Evolutionary conservation across 176 grass and related monocot species (phyloP).

Genomic region (Tillandsia fasciculata): DNA sequence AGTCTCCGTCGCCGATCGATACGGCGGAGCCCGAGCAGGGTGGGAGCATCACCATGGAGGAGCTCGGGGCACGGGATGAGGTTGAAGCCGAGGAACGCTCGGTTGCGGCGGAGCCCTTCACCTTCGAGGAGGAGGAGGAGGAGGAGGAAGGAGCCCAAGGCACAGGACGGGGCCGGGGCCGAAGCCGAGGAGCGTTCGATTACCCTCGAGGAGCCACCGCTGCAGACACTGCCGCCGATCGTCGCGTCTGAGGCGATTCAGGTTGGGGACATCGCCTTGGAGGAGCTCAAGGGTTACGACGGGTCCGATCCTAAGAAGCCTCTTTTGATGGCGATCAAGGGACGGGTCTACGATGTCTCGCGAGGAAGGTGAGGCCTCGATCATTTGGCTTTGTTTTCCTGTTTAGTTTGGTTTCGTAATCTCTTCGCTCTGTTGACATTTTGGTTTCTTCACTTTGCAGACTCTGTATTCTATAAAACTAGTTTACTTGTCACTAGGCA

Average conservation of each 20-base stretch:
- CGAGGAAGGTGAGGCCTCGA: conserved; percentile 49
- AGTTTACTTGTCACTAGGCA: too few species aligned
- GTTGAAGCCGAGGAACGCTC: neutral
- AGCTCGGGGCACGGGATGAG: neutral
- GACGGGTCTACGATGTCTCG: conserved; percentile 78
- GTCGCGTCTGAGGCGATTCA: conserved; percentile 14
- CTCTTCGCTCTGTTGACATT: too few species aligned
- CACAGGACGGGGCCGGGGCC: too few species aligned
- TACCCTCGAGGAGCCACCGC: conserved; percentile 2
- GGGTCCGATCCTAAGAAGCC: conserved; percentile 66
- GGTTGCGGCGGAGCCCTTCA: too few species aligned
- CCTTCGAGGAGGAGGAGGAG: too few species aligned
- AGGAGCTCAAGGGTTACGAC: conserved; percentile 64
- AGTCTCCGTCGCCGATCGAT: neutral
- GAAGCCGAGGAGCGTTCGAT: too few species aligned
- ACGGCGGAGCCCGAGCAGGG: conserved; percentile 10
- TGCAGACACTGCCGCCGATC: conserved; percentile 24
- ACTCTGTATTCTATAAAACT: too few species aligned
- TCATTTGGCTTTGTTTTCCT: neutral
- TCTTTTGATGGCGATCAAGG: conserved; percentile 77
- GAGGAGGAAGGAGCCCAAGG: too few species aligned
- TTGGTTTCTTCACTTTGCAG: too few species aligned
- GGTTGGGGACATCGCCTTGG: conserved; percentile 67
- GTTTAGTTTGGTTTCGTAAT: neutral
- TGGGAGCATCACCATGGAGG: neutral